Evolutionary conservation across 805 yeast species (phyloP).

Genomic region (Ogataea trehalophila): DNA sequence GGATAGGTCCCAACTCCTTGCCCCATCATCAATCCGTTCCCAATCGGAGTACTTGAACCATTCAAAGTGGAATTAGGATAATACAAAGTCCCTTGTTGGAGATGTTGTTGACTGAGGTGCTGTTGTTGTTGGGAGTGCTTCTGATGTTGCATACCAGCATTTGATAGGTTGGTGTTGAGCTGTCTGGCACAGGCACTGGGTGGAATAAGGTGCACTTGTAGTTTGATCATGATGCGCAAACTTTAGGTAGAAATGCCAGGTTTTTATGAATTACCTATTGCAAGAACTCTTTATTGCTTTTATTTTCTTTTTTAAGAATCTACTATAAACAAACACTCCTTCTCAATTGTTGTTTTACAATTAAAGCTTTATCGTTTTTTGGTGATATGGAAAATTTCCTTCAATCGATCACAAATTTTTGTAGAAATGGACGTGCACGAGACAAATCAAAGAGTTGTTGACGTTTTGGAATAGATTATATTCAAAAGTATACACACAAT

Average conservation of each 20-base stretch:
- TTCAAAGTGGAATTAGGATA: slow-evolving; percentile 16
- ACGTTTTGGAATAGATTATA: no score
- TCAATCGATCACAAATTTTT: no score
- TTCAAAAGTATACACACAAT: no score
- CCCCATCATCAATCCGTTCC: slow-evolving; percentile 3
- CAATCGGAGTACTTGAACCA: slow-evolving; percentile 26
- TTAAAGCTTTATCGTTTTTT: no score
- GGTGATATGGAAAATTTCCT: no score
- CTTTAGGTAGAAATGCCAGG: background rate
- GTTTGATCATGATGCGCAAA: slow-evolving; percentile 18
- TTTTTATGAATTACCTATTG: no score
- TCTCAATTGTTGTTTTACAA: no score
- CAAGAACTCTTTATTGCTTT: no score
- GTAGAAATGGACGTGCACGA: no score
- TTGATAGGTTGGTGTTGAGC: background rate
- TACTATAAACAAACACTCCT: no score
- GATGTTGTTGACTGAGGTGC: slow-evolving; percentile 1
- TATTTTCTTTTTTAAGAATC: no score
- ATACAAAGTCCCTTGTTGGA: slow-evolving; percentile 4
- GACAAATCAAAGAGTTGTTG: no score
- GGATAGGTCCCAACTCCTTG: slow-evolving; percentile 3
- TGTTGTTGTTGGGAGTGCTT: slow-evolving; percentile 2
- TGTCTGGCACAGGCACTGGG: slow-evolving; percentile 15
- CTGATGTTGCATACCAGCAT: background rate
- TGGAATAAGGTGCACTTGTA: slow-evolving; percentile 25